Conservation (phyloP, 176 grass and related monocot genomes). For the Phragmites australis region DNA sequence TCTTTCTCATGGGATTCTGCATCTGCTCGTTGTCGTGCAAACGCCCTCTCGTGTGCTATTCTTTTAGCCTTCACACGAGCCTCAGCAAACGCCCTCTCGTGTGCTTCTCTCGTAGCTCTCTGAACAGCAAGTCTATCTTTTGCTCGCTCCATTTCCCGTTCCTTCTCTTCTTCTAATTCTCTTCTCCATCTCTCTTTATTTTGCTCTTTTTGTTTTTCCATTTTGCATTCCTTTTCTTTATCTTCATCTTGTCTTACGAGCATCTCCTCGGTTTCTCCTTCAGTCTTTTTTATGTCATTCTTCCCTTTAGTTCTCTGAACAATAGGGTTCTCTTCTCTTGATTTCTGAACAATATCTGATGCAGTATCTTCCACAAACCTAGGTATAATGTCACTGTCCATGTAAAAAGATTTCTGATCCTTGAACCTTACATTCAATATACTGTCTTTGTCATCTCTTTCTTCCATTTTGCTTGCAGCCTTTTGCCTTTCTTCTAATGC, state of each 20-base stretch:
- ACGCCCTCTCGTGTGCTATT: constrained; percentile 72
- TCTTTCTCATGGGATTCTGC: constrained; percentile 69
- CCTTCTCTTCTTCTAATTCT: constrained; percentile 66
- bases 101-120: constrained; percentile 78
- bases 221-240: constrained; percentile 55
- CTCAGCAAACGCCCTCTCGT: constrained; percentile 68
- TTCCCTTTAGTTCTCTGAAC: constrained; percentile 43
- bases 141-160: constrained; percentile 79
- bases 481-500: constrained; percentile 34
- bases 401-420: constrained; percentile 29
- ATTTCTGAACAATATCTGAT: constrained; percentile 36
- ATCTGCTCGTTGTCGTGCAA: constrained; percentile 68
- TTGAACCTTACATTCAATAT: constrained; percentile 2
- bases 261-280: constrained; percentile 38
- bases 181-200: constrained; percentile 49
- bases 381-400: neutral
- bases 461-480: constrained; percentile 29
- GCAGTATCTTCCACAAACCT: constrained; percentile 25
- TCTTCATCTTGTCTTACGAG: constrained; percentile 38
- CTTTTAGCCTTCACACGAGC: constrained; percentile 69
- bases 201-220: constrained; percentile 51
- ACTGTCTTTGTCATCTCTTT: constrained; percentile 27
- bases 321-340: constrained; percentile 40
- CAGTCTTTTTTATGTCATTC: constrained; percentile 38
- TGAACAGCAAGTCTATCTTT: constrained; percentile 91